Percentiles rank a stretch among this genome's conserved stretches.
Conservation (phyloP, 495 filamentous ascomycete species). For the Podospora didyma region DNA sequence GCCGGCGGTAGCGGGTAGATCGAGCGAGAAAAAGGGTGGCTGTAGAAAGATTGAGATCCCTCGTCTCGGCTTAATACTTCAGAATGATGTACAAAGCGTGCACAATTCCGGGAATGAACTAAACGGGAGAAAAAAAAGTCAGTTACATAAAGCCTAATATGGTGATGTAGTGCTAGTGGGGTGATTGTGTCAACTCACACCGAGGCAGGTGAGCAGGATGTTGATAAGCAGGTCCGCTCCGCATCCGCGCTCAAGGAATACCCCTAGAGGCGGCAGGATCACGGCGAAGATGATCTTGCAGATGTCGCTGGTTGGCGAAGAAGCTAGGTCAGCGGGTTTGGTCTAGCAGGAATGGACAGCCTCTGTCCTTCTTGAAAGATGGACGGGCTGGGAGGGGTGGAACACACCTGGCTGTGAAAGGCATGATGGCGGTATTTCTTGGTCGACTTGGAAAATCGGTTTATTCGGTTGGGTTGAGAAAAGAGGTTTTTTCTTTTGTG, state of each 20-base stretch:
- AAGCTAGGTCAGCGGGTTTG: conserved; percentile 2
- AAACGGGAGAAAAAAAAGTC: not conserved
- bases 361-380: not conserved
- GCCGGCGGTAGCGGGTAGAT: too few relatives aligned
- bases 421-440: conserved; percentile 40
- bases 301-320: conserved; percentile 61
- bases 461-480: too few relatives aligned
- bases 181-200: conserved; percentile 45
- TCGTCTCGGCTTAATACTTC: conserved; percentile 39
- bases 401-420: conserved; percentile 63
- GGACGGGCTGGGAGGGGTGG: conserved; percentile 1
- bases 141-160: not conserved
- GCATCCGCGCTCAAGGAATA: conserved; percentile 87
- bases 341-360: not conserved
- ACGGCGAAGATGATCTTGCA: conserved; percentile 89
- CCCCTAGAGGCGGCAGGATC: conserved; percentile 83
- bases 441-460: too few relatives aligned
- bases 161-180: not conserved
- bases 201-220: conserved; percentile 81
- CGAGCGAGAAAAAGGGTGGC: too few relatives aligned
- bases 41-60: not conserved
- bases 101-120: conserved; percentile 58
- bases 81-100: conserved; percentile 58
- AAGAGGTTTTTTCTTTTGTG: too few relatives aligned
- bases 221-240: conserved; percentile 87